Base-by-base conservation (phyloP, 1,139 yeast species). In the Candida sp. region DNA sequence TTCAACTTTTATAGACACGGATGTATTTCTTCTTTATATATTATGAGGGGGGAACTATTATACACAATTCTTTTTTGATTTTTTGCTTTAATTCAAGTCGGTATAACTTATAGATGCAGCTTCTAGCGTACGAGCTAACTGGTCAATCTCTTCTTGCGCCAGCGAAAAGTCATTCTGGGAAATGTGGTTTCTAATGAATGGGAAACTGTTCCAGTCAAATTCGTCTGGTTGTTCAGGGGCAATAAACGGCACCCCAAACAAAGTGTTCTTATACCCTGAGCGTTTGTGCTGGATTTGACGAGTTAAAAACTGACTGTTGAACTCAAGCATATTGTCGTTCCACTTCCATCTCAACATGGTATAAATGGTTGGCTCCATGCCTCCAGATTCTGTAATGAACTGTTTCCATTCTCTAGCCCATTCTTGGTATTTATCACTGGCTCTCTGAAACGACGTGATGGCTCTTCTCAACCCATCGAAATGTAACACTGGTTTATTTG, bases 321-420 rank as follows among this genome's bases (percentile, higher is more conserved):
- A 76, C 17, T 72, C 69, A 17, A 83, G 69, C 63, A 91, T 69
- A 54, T 84, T 83, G 31, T 84, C 79, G 68, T 93, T 93, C 91
- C 96, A 88, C 54, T 82, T 83, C 87, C 91, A 83, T 60, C 98
- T 77, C 58, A 83, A 85, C 53, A 85, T 80, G 0, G 93, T 81
- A 51, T 88, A 72, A 44, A 88, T 67, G 3, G 91, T 82, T 0
- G 96, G 93, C 62, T 90, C 96, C 6, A 80, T 63, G 1, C 80
- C 84, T 1, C 68, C 65, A 1, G 73, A 59, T 5, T 66, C 66
- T 7, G 48, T 46, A 12, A 77, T 59, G 49, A 61, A 73, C 12
- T 76, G 75, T 25, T 63, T 65, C 94, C 96, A 88, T 2, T 83
- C 81, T 11, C 67, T 62, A 22, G 66, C 63, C 84, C 88, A 87